Percentiles rank a stretch among this genome's conserved stretches.
These are phyloP conservation scores for Kandelia obovata DNA, from an alignment of 345 rosid genomes.

Conservation along the genomic window DNA sequence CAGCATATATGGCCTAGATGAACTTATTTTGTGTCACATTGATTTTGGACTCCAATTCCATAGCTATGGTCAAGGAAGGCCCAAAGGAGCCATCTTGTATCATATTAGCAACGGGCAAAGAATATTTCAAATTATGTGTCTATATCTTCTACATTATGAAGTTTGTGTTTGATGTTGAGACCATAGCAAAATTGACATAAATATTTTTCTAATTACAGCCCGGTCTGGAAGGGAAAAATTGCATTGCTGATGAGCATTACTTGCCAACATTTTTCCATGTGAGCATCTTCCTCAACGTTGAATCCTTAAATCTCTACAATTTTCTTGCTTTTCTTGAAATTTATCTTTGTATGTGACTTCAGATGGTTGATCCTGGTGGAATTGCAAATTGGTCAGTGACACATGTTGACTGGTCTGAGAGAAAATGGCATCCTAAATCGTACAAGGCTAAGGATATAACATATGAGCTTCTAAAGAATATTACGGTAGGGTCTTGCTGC, in stretches of 20 bases:
- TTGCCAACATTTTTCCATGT: constrained; percentile 89
- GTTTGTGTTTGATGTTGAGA: not conserved
- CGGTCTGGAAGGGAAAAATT: constrained; percentile 84
- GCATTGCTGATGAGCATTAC: constrained; percentile 98
- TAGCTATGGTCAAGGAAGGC: not conserved
- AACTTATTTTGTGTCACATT: not conserved
- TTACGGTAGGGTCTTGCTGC: constrained; percentile 50
- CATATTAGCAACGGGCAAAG: not conserved
- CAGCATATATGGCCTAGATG: not conserved
- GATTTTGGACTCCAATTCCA: not conserved
- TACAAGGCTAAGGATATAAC: constrained; percentile 64
- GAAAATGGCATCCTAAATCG: constrained; percentile 97
- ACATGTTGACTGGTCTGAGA: constrained; percentile 98
- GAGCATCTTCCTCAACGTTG: constrained; percentile 29
- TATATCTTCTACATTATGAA: not conserved
- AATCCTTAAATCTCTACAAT: constrained; percentile 9
- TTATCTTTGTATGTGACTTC: constrained; percentile 16
- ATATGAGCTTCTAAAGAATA: constrained; percentile 62
- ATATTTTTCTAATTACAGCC: constrained; percentile 54
- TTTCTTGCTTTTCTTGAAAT: constrained; percentile 8
- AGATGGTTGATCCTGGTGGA: constrained; percentile 93
- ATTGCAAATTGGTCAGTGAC: constrained; percentile 94
- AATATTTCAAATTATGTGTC: not conserved
- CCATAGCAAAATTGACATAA: not conserved
- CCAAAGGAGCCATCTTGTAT: not conserved